Conservation (phyloP, 306 rosid species). For the Begonia fuchsioides region DNA sequence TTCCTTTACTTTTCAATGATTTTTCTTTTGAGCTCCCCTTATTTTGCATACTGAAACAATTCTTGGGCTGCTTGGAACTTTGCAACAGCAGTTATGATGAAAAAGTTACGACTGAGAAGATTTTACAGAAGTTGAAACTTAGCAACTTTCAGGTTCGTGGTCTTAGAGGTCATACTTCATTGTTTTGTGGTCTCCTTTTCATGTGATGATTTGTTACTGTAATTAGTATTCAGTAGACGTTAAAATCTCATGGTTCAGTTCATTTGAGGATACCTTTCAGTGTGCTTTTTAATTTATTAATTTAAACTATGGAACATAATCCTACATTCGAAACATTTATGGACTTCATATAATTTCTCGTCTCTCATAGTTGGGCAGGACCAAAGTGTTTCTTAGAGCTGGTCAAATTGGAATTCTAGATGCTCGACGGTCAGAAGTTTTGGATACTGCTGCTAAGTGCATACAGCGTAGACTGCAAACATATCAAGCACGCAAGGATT, state of each 20-base stretch:
- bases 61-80: not conserved
- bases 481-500: conserved; percentile 51
- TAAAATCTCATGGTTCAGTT: too few relatives aligned
- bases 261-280: too few relatives aligned
- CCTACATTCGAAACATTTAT: not conserved
- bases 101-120: conserved; percentile 42
- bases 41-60: conserved; percentile 2
- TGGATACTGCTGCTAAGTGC: conserved; percentile 72
- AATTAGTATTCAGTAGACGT: too few relatives aligned
- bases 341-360: not conserved
- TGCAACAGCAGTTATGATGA: conserved; percentile 60
- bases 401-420: conserved; percentile 96
- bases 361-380: conserved; percentile 62
- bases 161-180: too few relatives aligned
- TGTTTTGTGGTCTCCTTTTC: too few relatives aligned
- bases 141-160: conserved; percentile 70
- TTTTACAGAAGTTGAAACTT: conserved; percentile 62
- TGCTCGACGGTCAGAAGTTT: conserved; percentile 66
- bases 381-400: conserved; percentile 90
- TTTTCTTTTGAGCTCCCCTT: not conserved
- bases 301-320: too few relatives aligned
- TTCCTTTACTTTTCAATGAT: not conserved
- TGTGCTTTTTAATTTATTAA: too few relatives aligned
- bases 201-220: too few relatives aligned
- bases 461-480: conserved; percentile 59